Evolutionary conservation across 129 eudicot species (phyloP), one percentile per base, ranked within the genome.

Genomic region (Helianthus tuberosus): DNA sequence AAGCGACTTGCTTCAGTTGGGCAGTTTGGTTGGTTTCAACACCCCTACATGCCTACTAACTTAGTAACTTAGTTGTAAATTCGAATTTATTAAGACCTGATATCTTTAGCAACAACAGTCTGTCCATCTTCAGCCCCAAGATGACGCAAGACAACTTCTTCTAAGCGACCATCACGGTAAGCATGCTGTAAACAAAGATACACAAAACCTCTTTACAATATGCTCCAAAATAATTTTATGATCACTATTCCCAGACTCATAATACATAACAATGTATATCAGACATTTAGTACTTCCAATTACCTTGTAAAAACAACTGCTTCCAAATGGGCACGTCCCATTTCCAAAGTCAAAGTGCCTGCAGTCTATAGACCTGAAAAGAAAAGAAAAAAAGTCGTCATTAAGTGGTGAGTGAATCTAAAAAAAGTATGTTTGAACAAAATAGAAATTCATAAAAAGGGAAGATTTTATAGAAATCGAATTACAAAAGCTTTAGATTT

Each of bases 301-400:
- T 80, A 93, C 98, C 98, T 88, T 94, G 85, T 94, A 94, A 76
- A 94, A 94, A 79, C 98, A 94, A 72, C 98, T 94, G 62, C 88
- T 88, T 57, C 97, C 98, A 80, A 94, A 94, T 46, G 98, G 98
- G 72, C 98, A 94, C 9, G 83, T 76, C 72, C 97, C 98, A 79
- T 86, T 86, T 46, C 98, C 98, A 83, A 90, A 90, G 76, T 94
- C 93, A 44, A 90, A 94, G 82, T 94, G 91, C 74, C 81, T 90
- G 89, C 98, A 94, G 51, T 94, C 96, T 71, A 94, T 94, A 70
- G 98, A 90, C 87, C 98, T 94, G 93, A 27, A 1, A 27, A 27
- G 32, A 2, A 3, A 72, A 81, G 23, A 20, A 65, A 44, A 83
- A 47, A 29, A 73, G 48, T 32, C 11, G 16, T 17, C 16, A 60